Base-by-base conservation (phyloP, 306 rosid genomes). In the Vigna radiata region DNA sequence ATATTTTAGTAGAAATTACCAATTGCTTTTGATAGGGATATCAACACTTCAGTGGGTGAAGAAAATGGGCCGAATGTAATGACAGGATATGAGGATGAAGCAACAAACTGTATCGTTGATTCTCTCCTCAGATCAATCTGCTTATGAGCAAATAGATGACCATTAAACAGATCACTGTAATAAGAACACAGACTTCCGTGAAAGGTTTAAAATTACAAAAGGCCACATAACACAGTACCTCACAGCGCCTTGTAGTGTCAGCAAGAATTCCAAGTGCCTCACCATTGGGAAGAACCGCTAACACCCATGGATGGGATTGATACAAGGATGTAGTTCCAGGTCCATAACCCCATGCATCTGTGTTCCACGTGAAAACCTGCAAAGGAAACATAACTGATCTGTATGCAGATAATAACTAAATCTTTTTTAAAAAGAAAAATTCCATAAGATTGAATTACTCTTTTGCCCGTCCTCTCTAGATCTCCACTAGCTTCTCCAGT, bases 261-360 rank as follows among this genome's bases (percentile, higher is more conserved):
- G 96, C 98, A 49, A 94, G 96, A 80, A 91, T 60, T 52, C 98
- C 97, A 12, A 94, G 70, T 59, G 97, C 83, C 83, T 91, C 93
- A 8, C 98, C 98, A 81, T 83, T 88, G 59, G 96, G 98, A 84
- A 94, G 94, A 80, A 91, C 87, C 71, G 97, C 96, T 19, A 94
- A 84, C 70, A 94, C 93, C 97, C 98, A 94, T 15, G 98, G 98
- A 86, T 94, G 98, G 33, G 98, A 89, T 83, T 94, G 98, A 73
- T 94, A 94, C 88, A 94, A 84, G 37, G 97, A 90, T 21, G 96
- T 86, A 50, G 98, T 89, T 86, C 72, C 96, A 75, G 96, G 33
- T 83, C 98, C 96, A 87, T 81, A 94, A 14, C 97, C 98, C 85
- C 83, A 91, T 49, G 98, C 91, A 86, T 86, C 93, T 0, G 96